phyloP scores from a whole-genome alignment of 257 asterid species.

The Catharanthus roseus region DNA sequence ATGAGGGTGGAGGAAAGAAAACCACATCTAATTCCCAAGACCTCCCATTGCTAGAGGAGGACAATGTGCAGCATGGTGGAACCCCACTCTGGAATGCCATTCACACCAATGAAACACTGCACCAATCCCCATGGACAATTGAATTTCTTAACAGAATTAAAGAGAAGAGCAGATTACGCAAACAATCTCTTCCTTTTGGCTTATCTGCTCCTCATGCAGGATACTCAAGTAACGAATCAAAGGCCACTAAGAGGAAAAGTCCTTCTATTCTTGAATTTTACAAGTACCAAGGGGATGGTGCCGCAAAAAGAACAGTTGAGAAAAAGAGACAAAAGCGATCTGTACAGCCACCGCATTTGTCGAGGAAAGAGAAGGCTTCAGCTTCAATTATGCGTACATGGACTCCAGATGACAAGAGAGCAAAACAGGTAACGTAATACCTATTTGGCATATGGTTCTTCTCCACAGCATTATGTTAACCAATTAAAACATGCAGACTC shows the following conservation, averaged over 20 bases:
- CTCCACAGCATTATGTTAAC: slow-evolving; percentile 18
- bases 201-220: slow-evolving; percentile 45
- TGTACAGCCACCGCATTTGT: slow-evolving; percentile 35
- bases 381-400: slow-evolving; percentile 37
- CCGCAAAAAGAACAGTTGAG: slow-evolving; percentile 39
- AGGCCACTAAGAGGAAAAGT: slow-evolving; percentile 59
- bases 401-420: slow-evolving; percentile 88
- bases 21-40: slow-evolving; percentile 26
- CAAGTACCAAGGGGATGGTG: slow-evolving; percentile 60
- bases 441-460: slow-evolving; percentile 12
- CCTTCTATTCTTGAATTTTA: slow-evolving; percentile 74
- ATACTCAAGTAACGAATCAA: slow-evolving; percentile 39
- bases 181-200: slow-evolving; percentile 51
- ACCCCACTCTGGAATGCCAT: slow-evolving; percentile 72
- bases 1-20: slow-evolving; percentile 29
- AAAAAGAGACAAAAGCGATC: slow-evolving; percentile 50
- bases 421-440: slow-evolving; percentile 59
- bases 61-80: slow-evolving; percentile 31
- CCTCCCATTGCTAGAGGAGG: slow-evolving; percentile 31
- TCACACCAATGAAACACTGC: slow-evolving; percentile 45
- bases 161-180: slow-evolving; percentile 74
- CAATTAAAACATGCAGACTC: slow-evolving; percentile 51
- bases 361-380: slow-evolving; percentile 45
- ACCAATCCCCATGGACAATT: slow-evolving; percentile 89
- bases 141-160: slow-evolving; percentile 85